These are phyloP conservation scores for Tulasnella sp. DNA, from an alignment of 768 basidiomycete genomes.

Conservation along the genomic window DNA sequence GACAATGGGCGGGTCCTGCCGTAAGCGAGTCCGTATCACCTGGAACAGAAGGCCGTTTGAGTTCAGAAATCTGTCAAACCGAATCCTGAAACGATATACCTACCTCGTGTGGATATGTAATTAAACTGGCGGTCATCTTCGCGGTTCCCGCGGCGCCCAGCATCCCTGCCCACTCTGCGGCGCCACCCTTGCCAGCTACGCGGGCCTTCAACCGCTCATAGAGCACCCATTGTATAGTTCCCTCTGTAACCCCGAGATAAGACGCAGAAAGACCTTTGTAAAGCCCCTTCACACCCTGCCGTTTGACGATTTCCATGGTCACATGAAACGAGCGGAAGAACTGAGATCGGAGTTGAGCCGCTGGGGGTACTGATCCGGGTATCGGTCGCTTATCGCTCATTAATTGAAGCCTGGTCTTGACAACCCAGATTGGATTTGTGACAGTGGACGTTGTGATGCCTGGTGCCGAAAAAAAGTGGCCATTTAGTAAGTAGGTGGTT, in stretches of 20 bases:
- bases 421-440: conserved; percentile 99
- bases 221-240: conserved; percentile 93
- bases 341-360: conserved; percentile 17
- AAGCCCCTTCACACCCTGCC: conserved; percentile 66
- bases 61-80: not conserved
- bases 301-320: not conserved
- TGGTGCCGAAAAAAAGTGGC: conserved; percentile 12
- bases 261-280: conserved; percentile 94
- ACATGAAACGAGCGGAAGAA: conserved; percentile 14
- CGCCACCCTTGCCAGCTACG: conserved; percentile 44
- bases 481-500: not conserved
- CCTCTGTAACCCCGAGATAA: conserved; percentile 91
- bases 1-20: conserved; percentile 59
- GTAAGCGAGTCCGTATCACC: conserved; percentile 85
- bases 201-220: conserved; percentile 85
- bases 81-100: too few species aligned
- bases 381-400: conserved; percentile 23
- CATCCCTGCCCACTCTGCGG: conserved; percentile 65
- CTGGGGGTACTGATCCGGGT: conserved; percentile 14
- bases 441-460: conserved; percentile 79
- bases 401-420: conserved; percentile 92
- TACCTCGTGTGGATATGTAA: conserved; percentile 98
- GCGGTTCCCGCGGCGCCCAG: conserved; percentile 84
- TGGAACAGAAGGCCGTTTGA: conserved; percentile 28
- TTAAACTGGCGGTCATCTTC: conserved; percentile 84